Conservation (phyloP, 305 asterid species). For the Fraxinus paxiana region DNA sequence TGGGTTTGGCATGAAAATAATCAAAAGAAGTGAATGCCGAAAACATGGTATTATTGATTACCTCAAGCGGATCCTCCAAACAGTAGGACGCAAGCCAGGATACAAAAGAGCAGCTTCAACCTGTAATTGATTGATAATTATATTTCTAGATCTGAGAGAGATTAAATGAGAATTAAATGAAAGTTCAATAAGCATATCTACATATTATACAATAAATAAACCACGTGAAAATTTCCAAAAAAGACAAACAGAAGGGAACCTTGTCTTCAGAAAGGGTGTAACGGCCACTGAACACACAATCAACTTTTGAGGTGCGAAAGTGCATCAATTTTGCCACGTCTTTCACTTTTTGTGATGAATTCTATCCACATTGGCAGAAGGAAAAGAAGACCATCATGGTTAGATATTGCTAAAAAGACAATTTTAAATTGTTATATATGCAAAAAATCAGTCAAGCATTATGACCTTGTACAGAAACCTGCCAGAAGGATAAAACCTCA, state of each 20-base stretch:
- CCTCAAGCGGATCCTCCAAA: slow-evolving; percentile 78
- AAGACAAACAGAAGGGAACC: slow-evolving; percentile 28
- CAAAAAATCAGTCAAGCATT: background rate
- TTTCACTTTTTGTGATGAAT: slow-evolving; percentile 75
- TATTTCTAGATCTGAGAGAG: background rate
- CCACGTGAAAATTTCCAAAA: background rate
- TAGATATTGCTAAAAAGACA: background rate
- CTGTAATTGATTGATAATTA: slow-evolving; percentile 35
- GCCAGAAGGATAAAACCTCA: slow-evolving; percentile 90
- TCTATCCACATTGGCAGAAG: slow-evolving; percentile 38
- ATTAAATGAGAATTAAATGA: background rate
- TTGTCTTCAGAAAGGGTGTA: slow-evolving; percentile 80
- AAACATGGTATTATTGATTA: slow-evolving; percentile 22
- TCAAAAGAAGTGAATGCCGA: background rate
- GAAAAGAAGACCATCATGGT: background rate
- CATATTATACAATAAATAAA: background rate
- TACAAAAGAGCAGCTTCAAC: slow-evolving; percentile 89
- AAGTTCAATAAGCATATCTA: slow-evolving; percentile 5
- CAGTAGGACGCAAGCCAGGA: slow-evolving; percentile 87
- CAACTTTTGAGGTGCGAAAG: slow-evolving; percentile 56
- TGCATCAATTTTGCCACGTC: slow-evolving; percentile 79
- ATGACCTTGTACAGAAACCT: slow-evolving; percentile 84
- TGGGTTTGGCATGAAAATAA: background rate
- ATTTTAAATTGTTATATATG: background rate
- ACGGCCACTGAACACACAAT: slow-evolving; percentile 66